Conservation (phyloP, 2,329 filamentous ascomycete genomes). For the Exophiala sp. region DNA sequence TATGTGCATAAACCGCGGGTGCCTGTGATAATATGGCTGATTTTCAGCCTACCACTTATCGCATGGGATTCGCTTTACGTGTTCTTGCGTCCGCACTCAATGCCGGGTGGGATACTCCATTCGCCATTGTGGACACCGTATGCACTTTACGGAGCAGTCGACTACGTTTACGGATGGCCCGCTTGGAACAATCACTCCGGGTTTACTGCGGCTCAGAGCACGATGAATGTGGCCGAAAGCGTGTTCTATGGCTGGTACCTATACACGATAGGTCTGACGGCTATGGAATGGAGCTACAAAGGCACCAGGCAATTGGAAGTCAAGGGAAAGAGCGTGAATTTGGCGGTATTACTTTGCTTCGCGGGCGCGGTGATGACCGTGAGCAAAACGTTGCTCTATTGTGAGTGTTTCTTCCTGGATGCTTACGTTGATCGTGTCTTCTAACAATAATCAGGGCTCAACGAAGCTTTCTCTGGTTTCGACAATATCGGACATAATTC, state of each 20-base stretch:
- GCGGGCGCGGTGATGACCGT: constrained; percentile 60
- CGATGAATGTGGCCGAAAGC: constrained; percentile 66
- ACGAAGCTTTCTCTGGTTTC: constrained; percentile 60
- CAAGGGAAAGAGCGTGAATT: constrained; percentile 20
- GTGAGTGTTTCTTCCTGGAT: constrained; percentile 40
- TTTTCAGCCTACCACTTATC: constrained; percentile 70
- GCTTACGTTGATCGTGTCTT: background rate
- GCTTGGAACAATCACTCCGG: constrained; percentile 66
- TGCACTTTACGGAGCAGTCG: constrained; percentile 72
- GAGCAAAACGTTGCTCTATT: constrained; percentile 65
- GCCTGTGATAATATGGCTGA: constrained; percentile 65
- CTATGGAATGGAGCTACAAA: background rate
- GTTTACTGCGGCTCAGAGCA: constrained; percentile 71
- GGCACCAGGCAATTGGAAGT: too few relatives aligned
- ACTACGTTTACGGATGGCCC: constrained; percentile 76
- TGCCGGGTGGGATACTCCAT: constrained; percentile 72
- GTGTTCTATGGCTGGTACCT: constrained; percentile 62
- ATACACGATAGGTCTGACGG: constrained; percentile 27
- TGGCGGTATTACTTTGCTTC: constrained; percentile 58
- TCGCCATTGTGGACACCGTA: constrained; percentile 72
- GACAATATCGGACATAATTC: constrained; percentile 61
- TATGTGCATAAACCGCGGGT: constrained; percentile 5
- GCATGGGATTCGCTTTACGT: constrained; percentile 78
- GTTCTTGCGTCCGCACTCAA: constrained; percentile 71
- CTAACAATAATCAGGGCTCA: constrained; percentile 45